Conservation (phyloP, 177 flowering plant species). For the Telopea speciosissima region DNA sequence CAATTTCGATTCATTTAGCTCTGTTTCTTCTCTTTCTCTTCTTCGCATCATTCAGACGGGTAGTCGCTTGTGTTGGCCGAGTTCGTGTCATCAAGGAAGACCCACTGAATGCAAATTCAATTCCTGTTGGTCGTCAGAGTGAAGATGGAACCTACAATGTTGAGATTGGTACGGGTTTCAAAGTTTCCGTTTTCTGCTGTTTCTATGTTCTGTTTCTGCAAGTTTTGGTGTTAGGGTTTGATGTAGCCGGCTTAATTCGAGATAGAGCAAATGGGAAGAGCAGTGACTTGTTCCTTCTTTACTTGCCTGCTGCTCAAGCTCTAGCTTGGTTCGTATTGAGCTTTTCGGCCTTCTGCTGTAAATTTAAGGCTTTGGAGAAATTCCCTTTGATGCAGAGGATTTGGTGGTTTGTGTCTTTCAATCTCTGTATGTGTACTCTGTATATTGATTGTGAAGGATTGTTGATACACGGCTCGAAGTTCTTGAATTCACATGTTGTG, state of each 20-base stretch:
- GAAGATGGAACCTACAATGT: constrained; percentile 18
- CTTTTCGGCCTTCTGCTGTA: constrained; percentile 51
- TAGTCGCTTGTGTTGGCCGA: constrained; percentile 51
- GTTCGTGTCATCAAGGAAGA: constrained; percentile 49
- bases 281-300: constrained; percentile 36
- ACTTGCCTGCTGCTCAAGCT: constrained; percentile 44
- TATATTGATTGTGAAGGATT: constrained; percentile 60
- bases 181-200: constrained; percentile 43
- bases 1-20: constrained; percentile 58
- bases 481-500: constrained; percentile 59
- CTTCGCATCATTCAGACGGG: constrained; percentile 47
- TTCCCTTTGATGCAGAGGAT: constrained; percentile 65
- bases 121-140: constrained; percentile 16
- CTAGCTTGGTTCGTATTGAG: constrained; percentile 66
- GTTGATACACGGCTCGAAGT: constrained; percentile 37
- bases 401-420: constrained; percentile 84
- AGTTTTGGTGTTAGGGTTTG: constrained; percentile 44
- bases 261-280: constrained; percentile 24
- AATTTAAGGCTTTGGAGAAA: constrained; percentile 55
- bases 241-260: constrained; percentile 43
- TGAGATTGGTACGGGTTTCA: constrained; percentile 36
- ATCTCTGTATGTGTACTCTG: constrained; percentile 54
- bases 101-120: constrained; percentile 23
- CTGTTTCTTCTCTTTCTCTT: constrained; percentile 53
- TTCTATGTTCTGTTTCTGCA: constrained; percentile 56